Evolutionary conservation across 345 rosid genomes (phyloP), one percentile per base, ranked within the genome.

Genomic region (Arabis alpina): DNA sequence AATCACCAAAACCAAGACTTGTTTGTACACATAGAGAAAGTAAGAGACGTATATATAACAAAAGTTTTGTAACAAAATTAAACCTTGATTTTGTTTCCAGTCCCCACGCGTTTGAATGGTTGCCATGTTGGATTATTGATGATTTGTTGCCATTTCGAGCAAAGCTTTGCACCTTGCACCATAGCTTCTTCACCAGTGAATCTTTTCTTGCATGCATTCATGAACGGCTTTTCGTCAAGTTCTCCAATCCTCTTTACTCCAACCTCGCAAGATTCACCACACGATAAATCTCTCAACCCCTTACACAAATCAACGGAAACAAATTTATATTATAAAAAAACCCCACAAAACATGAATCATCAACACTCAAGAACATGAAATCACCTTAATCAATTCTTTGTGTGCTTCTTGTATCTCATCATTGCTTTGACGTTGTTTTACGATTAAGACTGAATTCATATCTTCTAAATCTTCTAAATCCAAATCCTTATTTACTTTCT

Each of bases 221-320:
- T 48, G 68, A 93, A 87, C 3, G 87, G 73, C 79, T 83, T 90
- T 12, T n/a, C 44, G 50, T 90, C 92, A 45, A 93, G 71, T 64
- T 90, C 97, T 10, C 97, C 98, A 89, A 93, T 77, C 66, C 97
- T 83, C 80, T 87, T 90, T 54, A 90, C 42, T 32, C 92, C 86
- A 69, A 90, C 82, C 2, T 54, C 5, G 76, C 63, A n/a, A 79
- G 69, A 25, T 52, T 36, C 40, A 36, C 40, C 70, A 48, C 61
- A 72, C 68, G 78, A 59, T 60, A 76, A 16, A 8, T 85, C 87
- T 34, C 19, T 40, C 80, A 89, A 55, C 39, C 85, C 87, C 98
- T 90, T 47, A 3, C 10, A 8, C 3, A 36, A 8, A 36, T 36
- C 39, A 36, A 32, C 36, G 39, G 8, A 36, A 36, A 36, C 39